Evolutionary conservation across 2,329 filamentous ascomycete genomes (phyloP).

Genomic region (Plectosphaerella sp.): DNA sequence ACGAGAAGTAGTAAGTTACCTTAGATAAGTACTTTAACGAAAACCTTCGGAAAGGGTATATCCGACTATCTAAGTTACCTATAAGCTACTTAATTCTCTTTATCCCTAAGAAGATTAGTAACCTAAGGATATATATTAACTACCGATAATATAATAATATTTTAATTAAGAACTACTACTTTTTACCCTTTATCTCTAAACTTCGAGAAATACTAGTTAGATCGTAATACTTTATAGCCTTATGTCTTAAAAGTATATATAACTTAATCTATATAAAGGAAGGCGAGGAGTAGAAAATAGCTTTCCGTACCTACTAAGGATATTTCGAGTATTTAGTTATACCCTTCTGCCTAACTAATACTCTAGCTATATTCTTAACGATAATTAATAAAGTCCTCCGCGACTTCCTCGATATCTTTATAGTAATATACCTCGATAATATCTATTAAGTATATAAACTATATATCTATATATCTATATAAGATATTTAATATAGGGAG

Average conservation of each 20-base stretch:
- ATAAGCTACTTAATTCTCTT: too few species aligned
- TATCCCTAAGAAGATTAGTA: conserved; percentile 15
- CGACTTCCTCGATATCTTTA: too few species aligned
- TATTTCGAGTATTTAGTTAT: too few species aligned
- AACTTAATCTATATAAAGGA: background rate
- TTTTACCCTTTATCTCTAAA: too few species aligned
- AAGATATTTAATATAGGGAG: too few species aligned
- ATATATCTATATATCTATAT: too few species aligned
- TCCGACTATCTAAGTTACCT: conserved; percentile 4
- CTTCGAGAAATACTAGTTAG: conserved; percentile 16
- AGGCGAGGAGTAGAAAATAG: background rate
- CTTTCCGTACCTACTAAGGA: background rate
- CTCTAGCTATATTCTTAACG: background rate
- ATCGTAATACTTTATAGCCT: conserved; percentile 3
- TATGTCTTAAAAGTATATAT: conserved; percentile 13
- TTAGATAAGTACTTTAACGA: background rate
- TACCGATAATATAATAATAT: conserved; percentile 20
- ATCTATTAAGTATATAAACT: too few species aligned
- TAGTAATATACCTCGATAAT: too few species aligned
- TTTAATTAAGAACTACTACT: too few species aligned
- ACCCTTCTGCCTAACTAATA: background rate
- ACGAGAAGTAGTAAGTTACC: conserved; percentile 1
- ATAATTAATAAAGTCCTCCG: background rate
- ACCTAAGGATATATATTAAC: conserved; percentile 17
- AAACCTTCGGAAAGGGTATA: conserved; percentile 3